A percentile compares a stretch with the other conserved stretches of the same genome.
Conservation (phyloP, 1,139 yeast species). For the Candida tetrigidarum region DNA sequence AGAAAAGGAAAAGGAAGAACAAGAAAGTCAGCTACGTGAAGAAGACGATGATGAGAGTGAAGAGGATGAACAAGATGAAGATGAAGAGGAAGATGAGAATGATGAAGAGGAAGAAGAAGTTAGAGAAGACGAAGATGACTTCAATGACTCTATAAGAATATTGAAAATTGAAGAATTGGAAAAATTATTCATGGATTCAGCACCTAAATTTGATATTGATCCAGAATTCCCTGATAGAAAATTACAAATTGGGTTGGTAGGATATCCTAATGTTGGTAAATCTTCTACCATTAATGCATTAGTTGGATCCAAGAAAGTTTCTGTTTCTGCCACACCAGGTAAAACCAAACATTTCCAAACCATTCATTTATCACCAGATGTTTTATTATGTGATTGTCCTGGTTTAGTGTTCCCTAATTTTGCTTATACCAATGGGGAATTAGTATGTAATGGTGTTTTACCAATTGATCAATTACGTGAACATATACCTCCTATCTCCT, state of each 20-base stretch:
- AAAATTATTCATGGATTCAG: slow-evolving; percentile 72
- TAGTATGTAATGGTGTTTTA: slow-evolving; percentile 96
- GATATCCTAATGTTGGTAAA: slow-evolving; percentile 97
- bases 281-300: slow-evolving; percentile 95
- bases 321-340: slow-evolving; percentile 98
- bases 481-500: slow-evolving; percentile 85
- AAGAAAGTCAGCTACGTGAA: slow-evolving; percentile 15
- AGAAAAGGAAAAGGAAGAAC: slow-evolving; percentile 60
- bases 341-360: slow-evolving; percentile 99
- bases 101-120: slow-evolving; percentile 15
- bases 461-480: slow-evolving; percentile 98
- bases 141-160: slow-evolving; percentile 53
- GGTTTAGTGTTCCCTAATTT: slow-evolving; percentile 99
- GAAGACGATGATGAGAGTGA: too few relatives aligned
- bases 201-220: slow-evolving; percentile 67
- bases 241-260: slow-evolving; percentile 92
- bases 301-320: slow-evolving; percentile 94
- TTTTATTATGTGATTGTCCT: slow-evolving; percentile 96
- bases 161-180: slow-evolving; percentile 86
- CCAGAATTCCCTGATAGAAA: slow-evolving; percentile 64
- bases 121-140: slow-evolving; percentile 21
- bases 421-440: slow-evolving; percentile 95
- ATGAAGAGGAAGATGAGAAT: slow-evolving; percentile 21
- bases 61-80: too few relatives aligned
- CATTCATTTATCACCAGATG: slow-evolving; percentile 79